A percentile compares a stretch with the other conserved stretches of the same genome.
phyloP scores from a whole-genome alignment of 2,329 filamentous ascomycete genomes.

The Nemania sp. region DNA sequence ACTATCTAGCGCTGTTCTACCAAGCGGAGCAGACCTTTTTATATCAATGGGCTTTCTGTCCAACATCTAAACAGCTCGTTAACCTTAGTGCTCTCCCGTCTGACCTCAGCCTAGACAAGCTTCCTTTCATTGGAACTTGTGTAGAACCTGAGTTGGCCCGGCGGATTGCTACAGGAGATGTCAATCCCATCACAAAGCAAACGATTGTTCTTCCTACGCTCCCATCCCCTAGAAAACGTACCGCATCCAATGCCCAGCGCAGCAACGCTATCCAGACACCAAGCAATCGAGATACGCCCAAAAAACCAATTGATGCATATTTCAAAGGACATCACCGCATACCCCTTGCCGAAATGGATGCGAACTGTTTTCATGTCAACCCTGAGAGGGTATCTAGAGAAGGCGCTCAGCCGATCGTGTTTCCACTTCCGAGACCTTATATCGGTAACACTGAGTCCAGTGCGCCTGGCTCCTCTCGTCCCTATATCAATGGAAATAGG shows the following conservation, averaged over 20 bases:
- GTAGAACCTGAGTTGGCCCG: constrained; percentile 71
- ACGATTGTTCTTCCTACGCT: constrained; percentile 52
- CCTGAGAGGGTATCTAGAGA: constrained; percentile 53
- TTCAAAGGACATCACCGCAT: constrained; percentile 57
- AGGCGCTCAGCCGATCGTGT: constrained; percentile 58
- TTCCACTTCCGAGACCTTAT: constrained; percentile 63
- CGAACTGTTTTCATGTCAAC: constrained; percentile 63
- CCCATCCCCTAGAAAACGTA: constrained; percentile 48
- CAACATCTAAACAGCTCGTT: constrained; percentile 70
- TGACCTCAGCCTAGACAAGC: constrained; percentile 66
- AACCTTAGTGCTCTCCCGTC: constrained; percentile 71
- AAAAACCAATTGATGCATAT: constrained; percentile 60
- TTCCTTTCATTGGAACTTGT: constrained; percentile 80
- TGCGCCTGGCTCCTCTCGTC: constrained; percentile 33
- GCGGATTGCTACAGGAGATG: constrained; percentile 77
- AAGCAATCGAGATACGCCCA: constrained; percentile 37
- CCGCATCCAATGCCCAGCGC: constrained; percentile 36
- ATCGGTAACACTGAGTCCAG: constrained; percentile 44
- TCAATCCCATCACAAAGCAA: constrained; percentile 88
- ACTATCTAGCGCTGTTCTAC: constrained; percentile 80
- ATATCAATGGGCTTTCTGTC: constrained; percentile 94
- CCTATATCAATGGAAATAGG: constrained; percentile 36
- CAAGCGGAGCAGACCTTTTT: constrained; percentile 92
- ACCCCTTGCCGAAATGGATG: constrained; percentile 65
- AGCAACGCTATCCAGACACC: constrained; percentile 24